Evolutionary conservation across 78 protist genomes (phyloP).

Genomic region (Thecamonas trahens): DNA sequence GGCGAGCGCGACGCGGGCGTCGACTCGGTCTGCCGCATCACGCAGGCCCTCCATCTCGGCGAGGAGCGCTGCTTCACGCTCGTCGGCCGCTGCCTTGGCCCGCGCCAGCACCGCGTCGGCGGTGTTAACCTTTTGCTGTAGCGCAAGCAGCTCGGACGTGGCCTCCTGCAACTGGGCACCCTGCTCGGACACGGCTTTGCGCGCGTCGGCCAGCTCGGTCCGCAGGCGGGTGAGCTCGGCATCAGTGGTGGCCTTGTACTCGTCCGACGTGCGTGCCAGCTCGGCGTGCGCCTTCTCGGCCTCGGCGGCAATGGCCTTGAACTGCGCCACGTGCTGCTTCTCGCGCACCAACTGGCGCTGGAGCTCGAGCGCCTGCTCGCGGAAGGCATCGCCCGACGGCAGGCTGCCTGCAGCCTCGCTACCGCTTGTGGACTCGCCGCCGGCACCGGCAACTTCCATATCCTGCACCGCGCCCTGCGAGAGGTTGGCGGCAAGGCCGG

Average conservation of each 20-base stretch:
- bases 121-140: neutral
- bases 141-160: neutral
- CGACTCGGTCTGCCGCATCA: too few species aligned
- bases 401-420: too few species aligned
- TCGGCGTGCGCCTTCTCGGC: neutral
- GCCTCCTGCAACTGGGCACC: too few species aligned
- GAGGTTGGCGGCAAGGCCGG: too few species aligned
- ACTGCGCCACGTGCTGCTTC: neutral
- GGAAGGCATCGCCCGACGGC: neutral
- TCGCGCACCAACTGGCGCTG: neutral
- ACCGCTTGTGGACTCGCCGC: too few species aligned
- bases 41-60: neutral
- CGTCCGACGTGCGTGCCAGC: neutral
- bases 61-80: neutral
- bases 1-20: too few species aligned
- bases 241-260: neutral
- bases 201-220: neutral
- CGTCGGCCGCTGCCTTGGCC: constrained; percentile 1
- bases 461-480: too few species aligned
- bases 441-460: too few species aligned
- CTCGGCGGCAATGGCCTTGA: neutral
- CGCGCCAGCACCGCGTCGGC: neutral
- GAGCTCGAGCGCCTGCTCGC: neutral
- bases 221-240: neutral
- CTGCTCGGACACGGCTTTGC: neutral